phyloP scores from a whole-genome alignment of 2,329 filamentous ascomycete genomes.

The Clonostachys rhizophaga region DNA sequence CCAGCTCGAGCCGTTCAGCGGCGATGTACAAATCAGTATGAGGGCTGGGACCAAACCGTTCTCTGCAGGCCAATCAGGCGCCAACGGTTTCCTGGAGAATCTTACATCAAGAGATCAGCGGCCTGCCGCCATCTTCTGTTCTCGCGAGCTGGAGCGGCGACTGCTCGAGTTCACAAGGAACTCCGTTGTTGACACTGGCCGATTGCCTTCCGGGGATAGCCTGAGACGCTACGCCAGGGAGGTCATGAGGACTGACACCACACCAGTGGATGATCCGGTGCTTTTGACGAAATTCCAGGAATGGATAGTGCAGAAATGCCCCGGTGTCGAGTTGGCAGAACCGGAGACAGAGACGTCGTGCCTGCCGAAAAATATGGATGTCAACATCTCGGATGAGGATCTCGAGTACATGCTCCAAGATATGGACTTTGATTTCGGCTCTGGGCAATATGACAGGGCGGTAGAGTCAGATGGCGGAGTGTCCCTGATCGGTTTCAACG shows the following conservation, averaged over 20 bases:
- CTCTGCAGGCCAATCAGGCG: neutral
- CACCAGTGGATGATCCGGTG: slow-evolving; percentile 48
- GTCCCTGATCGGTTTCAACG: slow-evolving; percentile 12
- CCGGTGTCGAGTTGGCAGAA: slow-evolving; percentile 3
- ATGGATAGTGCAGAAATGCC: slow-evolving; percentile 26
- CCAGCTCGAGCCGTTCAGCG: slow-evolving; percentile 24
- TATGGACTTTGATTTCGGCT: slow-evolving; percentile 33
- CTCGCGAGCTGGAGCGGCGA: slow-evolving; percentile 51
- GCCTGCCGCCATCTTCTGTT: slow-evolving; percentile 51
- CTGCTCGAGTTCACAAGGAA: slow-evolving; percentile 32
- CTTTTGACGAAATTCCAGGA: slow-evolving; percentile 50
- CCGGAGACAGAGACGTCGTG: slow-evolving; percentile 3
- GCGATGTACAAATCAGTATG: slow-evolving; percentile 18
- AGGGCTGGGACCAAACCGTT: neutral
- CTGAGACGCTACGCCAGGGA: slow-evolving; percentile 40
- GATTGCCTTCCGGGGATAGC: slow-evolving; percentile 41
- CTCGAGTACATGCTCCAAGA: slow-evolving; percentile 34
- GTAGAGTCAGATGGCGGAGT: slow-evolving; percentile 15
- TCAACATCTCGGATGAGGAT: slow-evolving; percentile 30
- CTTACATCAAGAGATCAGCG: slow-evolving; percentile 35
- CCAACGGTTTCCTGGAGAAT: slow-evolving; percentile 39
- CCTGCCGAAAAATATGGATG: slow-evolving; percentile 20
- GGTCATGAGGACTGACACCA: slow-evolving; percentile 34
- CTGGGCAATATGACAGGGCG: neutral
- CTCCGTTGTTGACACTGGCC: slow-evolving; percentile 33